Evolutionary conservation across 2,329 filamentous ascomycete species (phyloP).

Genomic region (Aciculosporium take): DNA sequence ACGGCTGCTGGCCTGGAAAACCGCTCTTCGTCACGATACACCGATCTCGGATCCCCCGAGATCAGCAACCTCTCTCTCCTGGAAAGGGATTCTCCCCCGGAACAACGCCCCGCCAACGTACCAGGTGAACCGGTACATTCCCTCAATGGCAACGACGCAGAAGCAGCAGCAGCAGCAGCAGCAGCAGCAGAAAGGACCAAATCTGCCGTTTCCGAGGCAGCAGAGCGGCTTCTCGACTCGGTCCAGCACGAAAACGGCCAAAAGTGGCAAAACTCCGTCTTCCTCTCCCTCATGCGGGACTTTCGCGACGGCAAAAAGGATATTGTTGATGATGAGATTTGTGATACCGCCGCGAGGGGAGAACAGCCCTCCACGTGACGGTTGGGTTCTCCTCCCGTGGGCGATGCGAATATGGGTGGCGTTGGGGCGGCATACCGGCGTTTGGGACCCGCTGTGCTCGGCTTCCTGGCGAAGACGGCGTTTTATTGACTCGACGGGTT

Average conservation of each 20-base stretch:
- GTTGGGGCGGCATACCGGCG: too few relatives aligned
- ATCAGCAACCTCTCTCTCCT: constrained; percentile 19
- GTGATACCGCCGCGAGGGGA: constrained; percentile 13
- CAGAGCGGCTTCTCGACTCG: constrained; percentile 27
- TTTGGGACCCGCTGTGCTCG: too few relatives aligned
- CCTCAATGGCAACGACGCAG: constrained; percentile 2
- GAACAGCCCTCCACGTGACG: constrained; percentile 8
- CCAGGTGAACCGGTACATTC: constrained; percentile 6
- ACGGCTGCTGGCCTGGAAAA: neutral
- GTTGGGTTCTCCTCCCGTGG: neutral
- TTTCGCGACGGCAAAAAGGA: constrained; percentile 31
- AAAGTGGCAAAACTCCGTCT: constrained; percentile 33
- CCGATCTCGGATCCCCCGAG: constrained; percentile 19
- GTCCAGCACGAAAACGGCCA: constrained; percentile 30
- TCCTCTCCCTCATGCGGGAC: constrained; percentile 30
- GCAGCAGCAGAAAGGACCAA: constrained; percentile 12
- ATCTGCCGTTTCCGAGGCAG: constrained; percentile 27
- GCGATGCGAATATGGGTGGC: too few relatives aligned
- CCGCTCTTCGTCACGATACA: constrained; percentile 9
- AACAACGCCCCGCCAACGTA: constrained; percentile 4
- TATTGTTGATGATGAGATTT: constrained; percentile 27
- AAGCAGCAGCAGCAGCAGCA: neutral
- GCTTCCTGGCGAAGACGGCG: too few relatives aligned
- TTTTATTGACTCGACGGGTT: too few relatives aligned
- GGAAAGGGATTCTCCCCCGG: neutral